Percentiles rank a stretch among this genome's conserved stretches.
phyloP scores from a whole-genome alignment of 176 grass and related monocot genomes.

The Raddia distichophylla region DNA sequence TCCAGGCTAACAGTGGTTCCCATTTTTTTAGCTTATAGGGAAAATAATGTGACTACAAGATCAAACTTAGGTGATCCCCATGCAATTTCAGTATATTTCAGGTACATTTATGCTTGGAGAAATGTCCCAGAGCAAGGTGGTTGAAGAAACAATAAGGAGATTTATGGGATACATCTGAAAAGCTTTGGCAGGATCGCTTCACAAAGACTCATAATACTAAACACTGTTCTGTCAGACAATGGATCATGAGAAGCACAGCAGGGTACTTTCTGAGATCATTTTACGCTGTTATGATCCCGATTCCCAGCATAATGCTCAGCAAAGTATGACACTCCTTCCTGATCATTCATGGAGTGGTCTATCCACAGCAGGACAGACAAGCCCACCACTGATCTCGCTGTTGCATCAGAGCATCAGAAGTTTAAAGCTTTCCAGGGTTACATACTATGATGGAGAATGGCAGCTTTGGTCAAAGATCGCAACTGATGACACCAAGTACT shows the following conservation, averaged over 20 bases:
- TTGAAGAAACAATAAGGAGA: conserved; percentile 11
- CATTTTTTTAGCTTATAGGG: conserved; percentile 20
- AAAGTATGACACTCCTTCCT: not conserved
- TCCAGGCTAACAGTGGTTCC: conserved; percentile 4
- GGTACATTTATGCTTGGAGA: not conserved
- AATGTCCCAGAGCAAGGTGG: not conserved
- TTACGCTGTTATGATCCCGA: not conserved
- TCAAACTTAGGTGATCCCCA: conserved; percentile 1
- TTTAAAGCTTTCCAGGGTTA: not conserved
- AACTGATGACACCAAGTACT: conserved; percentile 37
- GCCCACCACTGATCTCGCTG: not conserved
- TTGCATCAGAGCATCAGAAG: not conserved
- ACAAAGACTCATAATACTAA: conserved; percentile 1
- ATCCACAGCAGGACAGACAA: not conserved
- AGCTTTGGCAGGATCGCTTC: conserved; percentile 13
- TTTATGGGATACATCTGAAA: not conserved
- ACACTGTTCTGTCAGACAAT: not conserved
- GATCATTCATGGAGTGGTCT: not conserved
- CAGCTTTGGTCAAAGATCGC: conserved; percentile 45
- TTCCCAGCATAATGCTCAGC: not conserved
- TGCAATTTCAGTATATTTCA: not conserved
- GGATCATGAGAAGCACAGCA: not conserved
- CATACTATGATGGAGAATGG: not conserved
- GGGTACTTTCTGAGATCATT: conserved; percentile 24
- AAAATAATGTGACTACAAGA: conserved; percentile 8